Percentiles rank a stretch among this genome's conserved stretches.
phyloP scores from a whole-genome alignment of 441 rosid genomes.

The Euphorbia corollata region DNA sequence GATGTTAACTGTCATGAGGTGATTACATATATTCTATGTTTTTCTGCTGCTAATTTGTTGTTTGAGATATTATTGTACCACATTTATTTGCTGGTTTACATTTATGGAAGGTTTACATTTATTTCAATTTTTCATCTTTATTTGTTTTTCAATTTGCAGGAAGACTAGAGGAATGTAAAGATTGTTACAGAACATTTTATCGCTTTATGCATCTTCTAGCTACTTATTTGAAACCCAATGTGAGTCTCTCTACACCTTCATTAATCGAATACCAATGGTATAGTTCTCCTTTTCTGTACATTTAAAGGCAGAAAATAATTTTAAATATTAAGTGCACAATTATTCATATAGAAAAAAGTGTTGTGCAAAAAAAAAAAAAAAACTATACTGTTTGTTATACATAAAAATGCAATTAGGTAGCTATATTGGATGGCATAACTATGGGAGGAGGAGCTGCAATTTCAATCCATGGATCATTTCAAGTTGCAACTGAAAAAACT shows the following conservation, averaged over 20 bases:
- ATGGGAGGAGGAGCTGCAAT: constrained; percentile 26
- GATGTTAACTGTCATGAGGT: constrained; percentile 17
- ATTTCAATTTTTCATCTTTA: too few species aligned
- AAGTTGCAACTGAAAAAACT: constrained; percentile 21
- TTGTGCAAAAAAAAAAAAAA: too few species aligned
- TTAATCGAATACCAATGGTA: too few species aligned
- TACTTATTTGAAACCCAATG: constrained; percentile 41
- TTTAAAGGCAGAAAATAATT: too few species aligned
- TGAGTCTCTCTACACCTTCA: constrained; percentile 19
- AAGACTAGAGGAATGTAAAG: constrained; percentile 21
- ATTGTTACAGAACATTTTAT: constrained; percentile 26
- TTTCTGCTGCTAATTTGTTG: constrained; percentile 18
- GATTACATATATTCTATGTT: constrained; percentile 22
- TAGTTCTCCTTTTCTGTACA: too few species aligned
- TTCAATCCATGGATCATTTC: constrained; percentile 20
- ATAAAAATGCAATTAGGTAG: constrained; percentile 21
- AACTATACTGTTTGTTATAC: too few species aligned
- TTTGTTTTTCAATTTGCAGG: constrained; percentile 5
- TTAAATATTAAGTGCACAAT: too few species aligned
- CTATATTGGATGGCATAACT: constrained; percentile 22
- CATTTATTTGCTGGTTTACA: too few species aligned
- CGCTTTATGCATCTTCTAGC: constrained; percentile 32
- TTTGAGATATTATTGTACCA: constrained; percentile 23
- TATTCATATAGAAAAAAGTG: too few species aligned
- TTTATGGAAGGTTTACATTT: too few species aligned